Evolutionary conservation across 495 filamentous ascomycete genomes (phyloP).

Genomic region (Xylaria sp.): DNA sequence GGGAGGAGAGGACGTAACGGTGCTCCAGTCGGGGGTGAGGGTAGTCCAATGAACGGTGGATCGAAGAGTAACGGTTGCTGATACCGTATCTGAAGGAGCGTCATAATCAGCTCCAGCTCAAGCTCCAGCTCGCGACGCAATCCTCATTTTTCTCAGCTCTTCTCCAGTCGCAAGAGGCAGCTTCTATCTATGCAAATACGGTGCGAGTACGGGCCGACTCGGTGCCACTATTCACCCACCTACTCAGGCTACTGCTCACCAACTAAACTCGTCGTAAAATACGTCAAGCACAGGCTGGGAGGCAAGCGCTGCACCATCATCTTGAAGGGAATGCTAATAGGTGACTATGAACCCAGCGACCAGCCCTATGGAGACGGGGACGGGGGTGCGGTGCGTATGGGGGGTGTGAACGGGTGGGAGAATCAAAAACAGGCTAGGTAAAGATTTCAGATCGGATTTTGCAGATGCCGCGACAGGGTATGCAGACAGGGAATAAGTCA

Average conservation of each 20-base stretch:
- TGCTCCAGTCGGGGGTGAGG: constrained; percentile 14
- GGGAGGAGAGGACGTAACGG: constrained; percentile 13
- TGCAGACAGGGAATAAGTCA: constrained; percentile 25
- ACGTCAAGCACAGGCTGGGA: constrained; percentile 6
- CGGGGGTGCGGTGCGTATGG: constrained; percentile 9
- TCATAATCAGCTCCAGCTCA: constrained; percentile 27
- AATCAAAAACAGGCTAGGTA: constrained; percentile 27
- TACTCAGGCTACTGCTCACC: constrained; percentile 6
- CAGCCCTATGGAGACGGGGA: constrained; percentile 30
- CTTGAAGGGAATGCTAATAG: not conserved
- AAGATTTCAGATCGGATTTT: constrained; percentile 29
- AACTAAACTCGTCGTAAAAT: constrained; percentile 8
- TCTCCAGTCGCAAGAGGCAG: constrained; percentile 8
- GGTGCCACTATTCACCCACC: constrained; percentile 1
- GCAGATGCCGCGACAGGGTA: constrained; percentile 31
- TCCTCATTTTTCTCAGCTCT: not conserved
- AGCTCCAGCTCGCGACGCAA: constrained; percentile 2
- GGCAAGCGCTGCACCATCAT: constrained; percentile 15
- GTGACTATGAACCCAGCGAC: constrained; percentile 16
- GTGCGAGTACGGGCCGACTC: not conserved
- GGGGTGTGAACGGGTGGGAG: constrained; percentile 30
- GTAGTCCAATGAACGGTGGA: constrained; percentile 15
- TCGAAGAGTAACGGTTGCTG: constrained; percentile 24
- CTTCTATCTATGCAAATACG: not conserved
- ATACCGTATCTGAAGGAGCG: constrained; percentile 27